Conservation (phyloP, 83 land plant genomes). For the Diphasiastrum complanatum region DNA sequence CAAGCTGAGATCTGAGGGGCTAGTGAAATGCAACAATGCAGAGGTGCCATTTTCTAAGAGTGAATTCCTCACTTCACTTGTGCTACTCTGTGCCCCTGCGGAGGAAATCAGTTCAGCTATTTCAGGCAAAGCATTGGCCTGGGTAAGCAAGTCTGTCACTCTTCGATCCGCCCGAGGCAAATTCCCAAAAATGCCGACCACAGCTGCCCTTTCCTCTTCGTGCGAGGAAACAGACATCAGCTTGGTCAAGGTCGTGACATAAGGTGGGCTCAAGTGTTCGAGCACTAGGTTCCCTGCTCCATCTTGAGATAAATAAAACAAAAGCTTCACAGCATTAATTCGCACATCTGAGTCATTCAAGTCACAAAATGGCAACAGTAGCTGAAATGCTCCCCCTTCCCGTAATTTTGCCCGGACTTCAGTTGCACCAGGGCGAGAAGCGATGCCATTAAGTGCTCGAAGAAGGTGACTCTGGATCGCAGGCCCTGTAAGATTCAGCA, state of each 20-base stretch:
- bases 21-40: constrained; percentile 53
- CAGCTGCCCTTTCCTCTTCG: constrained; percentile 53
- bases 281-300: constrained; percentile 25
- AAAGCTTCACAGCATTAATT: constrained; percentile 34
- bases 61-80: constrained; percentile 5
- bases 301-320: constrained; percentile 41
- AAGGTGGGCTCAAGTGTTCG: constrained; percentile 34
- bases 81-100: not conserved
- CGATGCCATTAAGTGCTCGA: constrained; percentile 48
- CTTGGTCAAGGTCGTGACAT: constrained; percentile 23
- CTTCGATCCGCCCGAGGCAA: constrained; percentile 39
- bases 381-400: constrained; percentile 50
- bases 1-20: constrained; percentile 43
- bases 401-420: constrained; percentile 45
- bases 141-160: constrained; percentile 36
- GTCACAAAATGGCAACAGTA: constrained; percentile 46
- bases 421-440: constrained; percentile 26
- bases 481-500: constrained; percentile 52
- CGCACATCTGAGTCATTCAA: constrained; percentile 35
- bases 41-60: constrained; percentile 43
- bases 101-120: constrained; percentile 18
- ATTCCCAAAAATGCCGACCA: constrained; percentile 50
- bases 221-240: constrained; percentile 28
- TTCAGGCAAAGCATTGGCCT: constrained; percentile 33
- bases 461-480: constrained; percentile 45